Evolutionary conservation across 257 asterid species (phyloP).

Genomic region (Leptodermis oblonga): DNA sequence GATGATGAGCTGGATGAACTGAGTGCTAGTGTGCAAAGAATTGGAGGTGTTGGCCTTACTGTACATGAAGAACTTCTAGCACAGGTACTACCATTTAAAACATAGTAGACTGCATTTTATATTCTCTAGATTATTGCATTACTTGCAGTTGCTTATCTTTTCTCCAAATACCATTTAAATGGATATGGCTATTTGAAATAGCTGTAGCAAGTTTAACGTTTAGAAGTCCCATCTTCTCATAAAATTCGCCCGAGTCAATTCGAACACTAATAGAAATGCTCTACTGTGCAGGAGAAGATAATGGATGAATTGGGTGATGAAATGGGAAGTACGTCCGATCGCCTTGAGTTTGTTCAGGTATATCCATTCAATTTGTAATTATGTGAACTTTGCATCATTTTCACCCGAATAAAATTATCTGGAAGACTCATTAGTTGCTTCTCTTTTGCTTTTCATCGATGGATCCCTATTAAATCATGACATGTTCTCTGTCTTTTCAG

Average conservation of each 20-base stretch:
- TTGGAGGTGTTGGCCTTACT: constrained; percentile 95
- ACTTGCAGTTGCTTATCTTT: not conserved
- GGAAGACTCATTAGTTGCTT: not conserved
- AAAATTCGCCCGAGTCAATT: not conserved
- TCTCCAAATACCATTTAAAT: not conserved
- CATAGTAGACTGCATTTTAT: not conserved
- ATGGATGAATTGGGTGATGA: constrained; percentile 77
- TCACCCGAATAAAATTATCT: not conserved
- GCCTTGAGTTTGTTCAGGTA: constrained; percentile 99
- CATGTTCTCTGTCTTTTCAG: constrained; percentile 44
- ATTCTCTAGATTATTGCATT: not conserved
- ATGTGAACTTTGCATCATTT: not conserved
- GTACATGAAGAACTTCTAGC: constrained; percentile 95
- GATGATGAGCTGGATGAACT: constrained; percentile 46
- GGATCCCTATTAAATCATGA: not conserved
- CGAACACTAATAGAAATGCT: not conserved
- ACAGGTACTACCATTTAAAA: constrained; percentile 45
- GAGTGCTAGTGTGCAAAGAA: constrained; percentile 82
- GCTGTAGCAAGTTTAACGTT: not conserved
- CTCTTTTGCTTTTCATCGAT: not conserved
- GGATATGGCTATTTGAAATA: not conserved
- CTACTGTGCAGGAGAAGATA: constrained; percentile 66
- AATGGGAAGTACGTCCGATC: constrained; percentile 92
- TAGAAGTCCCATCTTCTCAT: not conserved
- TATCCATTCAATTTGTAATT: not conserved